Evolutionary conservation across 2,329 filamentous ascomycete species (phyloP).

Genomic region (Neonectria magnoliae): DNA sequence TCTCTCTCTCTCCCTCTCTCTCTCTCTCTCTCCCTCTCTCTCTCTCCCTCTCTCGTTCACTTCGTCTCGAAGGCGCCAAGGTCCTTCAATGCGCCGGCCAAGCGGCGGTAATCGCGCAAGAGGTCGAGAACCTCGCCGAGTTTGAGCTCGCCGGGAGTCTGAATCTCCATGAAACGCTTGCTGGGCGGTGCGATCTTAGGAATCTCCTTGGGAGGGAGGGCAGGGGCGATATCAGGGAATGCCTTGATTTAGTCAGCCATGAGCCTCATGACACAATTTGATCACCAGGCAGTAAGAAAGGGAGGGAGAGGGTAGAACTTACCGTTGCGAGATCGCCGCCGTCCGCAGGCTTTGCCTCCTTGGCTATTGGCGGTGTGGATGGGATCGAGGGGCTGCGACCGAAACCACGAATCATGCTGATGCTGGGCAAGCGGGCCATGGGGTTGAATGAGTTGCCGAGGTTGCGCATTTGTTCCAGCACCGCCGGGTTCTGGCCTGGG

Average conservation of each 20-base stretch:
- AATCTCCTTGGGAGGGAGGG: conserved; percentile 63
- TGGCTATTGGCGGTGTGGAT: conserved; percentile 50
- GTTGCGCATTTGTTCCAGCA: conserved; percentile 83
- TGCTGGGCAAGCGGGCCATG: conserved; percentile 79
- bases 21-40: background rate
- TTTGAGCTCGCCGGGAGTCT: conserved; percentile 75
- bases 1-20: background rate
- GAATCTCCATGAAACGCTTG: conserved; percentile 76
- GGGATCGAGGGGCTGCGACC: conserved; percentile 63
- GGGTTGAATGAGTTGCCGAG: conserved; percentile 85
- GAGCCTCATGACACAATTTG: background rate
- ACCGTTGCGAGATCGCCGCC: conserved; percentile 68
- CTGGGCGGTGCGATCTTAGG: conserved; percentile 73
- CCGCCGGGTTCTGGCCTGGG: conserved; percentile 59
- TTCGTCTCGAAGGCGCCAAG: conserved; percentile 67
- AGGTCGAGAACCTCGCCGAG: conserved; percentile 79
- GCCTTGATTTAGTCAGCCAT: conserved; percentile 56
- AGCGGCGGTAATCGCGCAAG: conserved; percentile 77
- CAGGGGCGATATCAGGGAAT: conserved; percentile 68
- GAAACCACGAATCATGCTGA: conserved; percentile 80
- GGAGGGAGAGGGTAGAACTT: conserved; percentile 42
- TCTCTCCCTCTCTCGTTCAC: conserved; percentile 24
- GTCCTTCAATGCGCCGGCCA: conserved; percentile 72
- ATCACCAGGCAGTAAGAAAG: background rate
- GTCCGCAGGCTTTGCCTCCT: conserved; percentile 55